Conservation (phyloP, 2,329 filamentous ascomycete genomes). For the Fusarium sp. region DNA sequence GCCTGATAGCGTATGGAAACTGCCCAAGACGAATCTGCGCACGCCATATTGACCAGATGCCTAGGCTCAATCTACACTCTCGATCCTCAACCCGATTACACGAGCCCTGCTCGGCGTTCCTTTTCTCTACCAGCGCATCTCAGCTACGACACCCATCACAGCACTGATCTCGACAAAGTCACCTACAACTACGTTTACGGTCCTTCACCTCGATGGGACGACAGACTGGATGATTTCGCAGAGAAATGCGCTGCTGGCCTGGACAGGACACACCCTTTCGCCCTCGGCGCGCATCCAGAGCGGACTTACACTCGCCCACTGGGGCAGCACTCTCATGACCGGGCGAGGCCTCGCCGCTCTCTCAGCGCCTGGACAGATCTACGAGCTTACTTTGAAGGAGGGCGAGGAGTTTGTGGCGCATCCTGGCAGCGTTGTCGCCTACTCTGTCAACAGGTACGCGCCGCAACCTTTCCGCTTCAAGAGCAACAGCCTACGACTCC, state of each 20-base stretch:
- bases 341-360: slow-evolving; percentile 88
- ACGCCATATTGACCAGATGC: not conserved
- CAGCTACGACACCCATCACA: slow-evolving; percentile 86
- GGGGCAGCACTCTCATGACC: slow-evolving; percentile 89
- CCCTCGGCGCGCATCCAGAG: slow-evolving; percentile 79
- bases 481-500: slow-evolving; percentile 76
- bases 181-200: slow-evolving; percentile 83
- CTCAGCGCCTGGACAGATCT: slow-evolving; percentile 86
- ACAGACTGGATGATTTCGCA: slow-evolving; percentile 96
- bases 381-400: slow-evolving; percentile 80
- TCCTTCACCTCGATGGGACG: slow-evolving; percentile 90
- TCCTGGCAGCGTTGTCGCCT: slow-evolving; percentile 90
- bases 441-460: slow-evolving; percentile 76
- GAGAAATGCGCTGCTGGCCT: slow-evolving; percentile 87
- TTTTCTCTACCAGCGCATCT: slow-evolving; percentile 92
- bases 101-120: slow-evolving; percentile 85
- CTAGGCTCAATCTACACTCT: slow-evolving; percentile 87
- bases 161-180: slow-evolving; percentile 90
- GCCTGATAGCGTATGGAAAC: slow-evolving; percentile 76
- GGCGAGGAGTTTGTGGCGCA: slow-evolving; percentile 93
- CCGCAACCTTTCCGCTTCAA: slow-evolving; percentile 90
- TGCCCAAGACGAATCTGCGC: not conserved
- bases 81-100: slow-evolving; percentile 83
- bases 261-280: slow-evolving; percentile 88
- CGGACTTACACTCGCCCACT: slow-evolving; percentile 80